These are phyloP conservation scores for Tanacetum coccineum DNA, from an alignment of 129 eudicot genomes.

Conservation along the genomic window DNA sequence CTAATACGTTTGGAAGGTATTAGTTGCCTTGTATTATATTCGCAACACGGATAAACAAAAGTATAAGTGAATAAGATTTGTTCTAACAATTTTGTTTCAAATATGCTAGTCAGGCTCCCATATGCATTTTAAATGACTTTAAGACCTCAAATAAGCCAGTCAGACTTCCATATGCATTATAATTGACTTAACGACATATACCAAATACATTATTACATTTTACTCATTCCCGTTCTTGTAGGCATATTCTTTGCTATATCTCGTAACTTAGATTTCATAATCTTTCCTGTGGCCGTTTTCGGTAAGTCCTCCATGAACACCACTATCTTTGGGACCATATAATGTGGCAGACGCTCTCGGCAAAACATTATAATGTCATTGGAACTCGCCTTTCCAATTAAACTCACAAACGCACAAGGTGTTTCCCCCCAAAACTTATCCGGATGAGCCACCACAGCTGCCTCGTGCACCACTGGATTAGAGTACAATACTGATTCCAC, in stretches of 20 bases:
- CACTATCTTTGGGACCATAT: constrained; percentile 80
- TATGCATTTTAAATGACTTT: too few relatives aligned
- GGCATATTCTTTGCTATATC: constrained; percentile 45
- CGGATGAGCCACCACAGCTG: constrained; percentile 69
- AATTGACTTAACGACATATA: too few relatives aligned
- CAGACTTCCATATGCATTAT: too few relatives aligned
- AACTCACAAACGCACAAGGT: constrained; percentile 66
- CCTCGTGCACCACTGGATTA: constrained; percentile 54
- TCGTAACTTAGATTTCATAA: constrained; percentile 51
- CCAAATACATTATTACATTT: constrained; percentile 29
- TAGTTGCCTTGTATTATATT: too few relatives aligned
- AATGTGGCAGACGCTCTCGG: constrained; percentile 52
- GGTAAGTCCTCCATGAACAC: constrained; percentile 65
- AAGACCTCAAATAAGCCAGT: too few relatives aligned
- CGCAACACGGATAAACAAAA: too few relatives aligned
- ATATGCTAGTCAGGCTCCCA: too few relatives aligned
- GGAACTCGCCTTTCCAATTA: constrained; percentile 33
- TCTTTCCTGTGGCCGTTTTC: constrained; percentile 72
- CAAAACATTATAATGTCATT: constrained; percentile 49
- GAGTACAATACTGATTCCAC: constrained; percentile 65
- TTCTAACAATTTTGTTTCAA: too few relatives aligned
- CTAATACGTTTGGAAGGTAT: too few relatives aligned
- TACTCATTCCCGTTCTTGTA: constrained; percentile 14
- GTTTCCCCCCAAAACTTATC: constrained; percentile 77
- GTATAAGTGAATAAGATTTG: too few relatives aligned